Evolutionary conservation across 495 filamentous ascomycete genomes (phyloP).

Genomic region (Aspergillus indologenus): DNA sequence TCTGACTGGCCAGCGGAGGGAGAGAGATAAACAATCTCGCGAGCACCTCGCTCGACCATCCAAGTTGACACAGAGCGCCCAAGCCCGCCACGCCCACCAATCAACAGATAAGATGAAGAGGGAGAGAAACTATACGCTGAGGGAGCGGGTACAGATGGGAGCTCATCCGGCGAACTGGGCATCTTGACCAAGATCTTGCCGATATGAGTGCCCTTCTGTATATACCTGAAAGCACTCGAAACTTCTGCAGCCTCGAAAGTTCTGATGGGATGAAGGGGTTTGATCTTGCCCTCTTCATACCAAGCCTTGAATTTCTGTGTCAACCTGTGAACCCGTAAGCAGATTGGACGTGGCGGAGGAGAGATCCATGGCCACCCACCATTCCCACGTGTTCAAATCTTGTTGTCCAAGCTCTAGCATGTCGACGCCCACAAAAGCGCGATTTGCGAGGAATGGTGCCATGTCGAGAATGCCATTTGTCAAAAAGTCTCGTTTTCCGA

Average conservation of each 20-base stretch:
- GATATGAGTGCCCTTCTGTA: slow-evolving; percentile 41
- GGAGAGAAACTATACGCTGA: background rate
- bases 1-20: slow-evolving; percentile 19
- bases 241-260: slow-evolving; percentile 36
- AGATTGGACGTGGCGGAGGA: no score
- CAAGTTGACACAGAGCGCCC: slow-evolving; percentile 52
- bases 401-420: slow-evolving; percentile 1
- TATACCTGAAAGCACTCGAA: slow-evolving; percentile 44
- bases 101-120: slow-evolving; percentile 37
- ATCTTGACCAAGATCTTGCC: slow-evolving; percentile 26
- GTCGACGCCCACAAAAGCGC: slow-evolving; percentile 21
- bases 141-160: background rate
- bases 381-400: background rate
- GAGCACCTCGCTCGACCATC: slow-evolving; percentile 57
- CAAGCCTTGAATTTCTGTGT: background rate
- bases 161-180: slow-evolving; percentile 3
- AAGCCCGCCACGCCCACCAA: slow-evolving; percentile 54
- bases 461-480: slow-evolving; percentile 19
- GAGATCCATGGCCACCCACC: background rate
- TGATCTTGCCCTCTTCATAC: background rate
- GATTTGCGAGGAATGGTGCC: slow-evolving; percentile 36
- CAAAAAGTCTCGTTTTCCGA: slow-evolving; percentile 28
- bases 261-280: background rate
- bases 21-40: slow-evolving; percentile 48
- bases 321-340: slow-evolving; percentile 11